Evolutionary conservation across 352 stramenopile species (phyloP).

Genomic region (Globisporangium spiculum): DNA sequence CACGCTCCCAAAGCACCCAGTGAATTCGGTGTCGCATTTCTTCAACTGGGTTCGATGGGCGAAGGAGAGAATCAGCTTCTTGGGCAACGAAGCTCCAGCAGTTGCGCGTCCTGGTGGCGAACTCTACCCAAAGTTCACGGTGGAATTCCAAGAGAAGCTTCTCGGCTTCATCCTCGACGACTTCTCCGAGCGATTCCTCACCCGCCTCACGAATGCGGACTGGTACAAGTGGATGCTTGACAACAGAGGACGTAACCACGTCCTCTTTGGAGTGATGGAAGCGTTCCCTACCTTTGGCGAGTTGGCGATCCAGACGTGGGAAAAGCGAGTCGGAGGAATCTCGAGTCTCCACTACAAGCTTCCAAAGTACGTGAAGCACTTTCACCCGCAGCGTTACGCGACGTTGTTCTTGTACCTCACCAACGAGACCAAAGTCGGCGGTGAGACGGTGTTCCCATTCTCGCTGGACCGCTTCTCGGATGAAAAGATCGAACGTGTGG

Average conservation of each 20-base stretch:
- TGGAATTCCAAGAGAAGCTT: constrained; percentile 60
- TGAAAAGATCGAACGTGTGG: constrained; percentile 62
- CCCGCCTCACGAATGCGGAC: constrained; percentile 53
- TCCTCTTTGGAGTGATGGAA: constrained; percentile 65
- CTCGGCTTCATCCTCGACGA: constrained; percentile 66
- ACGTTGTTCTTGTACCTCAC: constrained; percentile 98
- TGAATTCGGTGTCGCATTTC: constrained; percentile 65
- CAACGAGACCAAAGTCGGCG: constrained; percentile 92
- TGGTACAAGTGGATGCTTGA: constrained; percentile 75
- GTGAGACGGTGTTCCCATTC: constrained; percentile 97
- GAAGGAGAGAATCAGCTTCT: constrained; percentile 69
- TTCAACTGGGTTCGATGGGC: constrained; percentile 81
- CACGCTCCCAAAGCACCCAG: constrained; percentile 61
- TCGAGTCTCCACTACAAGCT: constrained; percentile 50
- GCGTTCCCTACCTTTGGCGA: constrained; percentile 56
- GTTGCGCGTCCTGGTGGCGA: constrained; percentile 38
- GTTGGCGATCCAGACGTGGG: constrained; percentile 69
- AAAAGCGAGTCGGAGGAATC: constrained; percentile 35
- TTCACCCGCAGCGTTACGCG: constrained; percentile 92
- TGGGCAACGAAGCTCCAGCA: constrained; percentile 47
- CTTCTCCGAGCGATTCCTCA: constrained; percentile 50
- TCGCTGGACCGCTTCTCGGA: constrained; percentile 71
- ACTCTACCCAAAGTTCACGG: constrained; percentile 68
- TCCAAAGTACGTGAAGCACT: constrained; percentile 67
- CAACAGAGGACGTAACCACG: constrained; percentile 60